Percentiles rank a stretch among this genome's conserved stretches.
Conservation (phyloP, 495 filamentous ascomycete species). For the Darksidea phi region DNA sequence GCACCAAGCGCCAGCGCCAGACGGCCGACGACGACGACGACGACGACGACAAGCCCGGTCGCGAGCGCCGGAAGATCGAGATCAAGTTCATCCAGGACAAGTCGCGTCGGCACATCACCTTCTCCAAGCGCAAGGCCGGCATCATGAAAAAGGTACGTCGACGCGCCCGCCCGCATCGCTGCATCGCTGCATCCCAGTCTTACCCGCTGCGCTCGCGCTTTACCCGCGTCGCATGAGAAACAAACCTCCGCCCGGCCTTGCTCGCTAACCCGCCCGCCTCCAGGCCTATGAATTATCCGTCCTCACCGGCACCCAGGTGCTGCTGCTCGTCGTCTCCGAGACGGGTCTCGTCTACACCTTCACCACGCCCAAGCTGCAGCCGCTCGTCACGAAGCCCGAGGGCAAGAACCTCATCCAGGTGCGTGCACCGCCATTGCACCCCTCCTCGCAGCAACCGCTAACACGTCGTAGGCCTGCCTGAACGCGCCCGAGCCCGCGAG, state of each 20-base stretch:
- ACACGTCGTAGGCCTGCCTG: constrained; percentile 73
- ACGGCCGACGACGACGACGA: constrained; percentile 92
- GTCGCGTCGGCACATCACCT: constrained; percentile 99
- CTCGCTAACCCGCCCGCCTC: constrained; percentile 25
- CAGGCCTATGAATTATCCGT: constrained; percentile 98
- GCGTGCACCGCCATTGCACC: constrained; percentile 27
- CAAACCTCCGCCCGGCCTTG: constrained; percentile 5
- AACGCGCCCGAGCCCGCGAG: constrained; percentile 95
- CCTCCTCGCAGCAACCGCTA: constrained; percentile 17
- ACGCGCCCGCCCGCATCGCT: constrained; percentile 16
- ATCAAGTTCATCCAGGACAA: constrained; percentile 99
- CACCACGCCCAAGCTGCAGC: constrained; percentile 98
- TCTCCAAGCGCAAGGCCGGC: constrained; percentile 99
- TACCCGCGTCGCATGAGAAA: constrained; percentile 35
- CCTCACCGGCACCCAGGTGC: constrained; percentile 95
- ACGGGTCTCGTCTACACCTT: constrained; percentile 99
- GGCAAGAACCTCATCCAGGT: constrained; percentile 99
- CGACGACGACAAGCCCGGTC: constrained; percentile 95
- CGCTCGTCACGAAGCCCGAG: constrained; percentile 96
- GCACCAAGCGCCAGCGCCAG: constrained; percentile 86
- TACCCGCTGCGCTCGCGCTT: constrained; percentile 8
- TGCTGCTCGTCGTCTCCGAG: constrained; percentile 96
- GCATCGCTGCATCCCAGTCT: constrained; percentile 22
- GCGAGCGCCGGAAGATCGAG: constrained; percentile 99
- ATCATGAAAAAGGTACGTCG: constrained; percentile 98